phyloP scores from a whole-genome alignment of 176 grass and related monocot species.

The Canna indica region DNA sequence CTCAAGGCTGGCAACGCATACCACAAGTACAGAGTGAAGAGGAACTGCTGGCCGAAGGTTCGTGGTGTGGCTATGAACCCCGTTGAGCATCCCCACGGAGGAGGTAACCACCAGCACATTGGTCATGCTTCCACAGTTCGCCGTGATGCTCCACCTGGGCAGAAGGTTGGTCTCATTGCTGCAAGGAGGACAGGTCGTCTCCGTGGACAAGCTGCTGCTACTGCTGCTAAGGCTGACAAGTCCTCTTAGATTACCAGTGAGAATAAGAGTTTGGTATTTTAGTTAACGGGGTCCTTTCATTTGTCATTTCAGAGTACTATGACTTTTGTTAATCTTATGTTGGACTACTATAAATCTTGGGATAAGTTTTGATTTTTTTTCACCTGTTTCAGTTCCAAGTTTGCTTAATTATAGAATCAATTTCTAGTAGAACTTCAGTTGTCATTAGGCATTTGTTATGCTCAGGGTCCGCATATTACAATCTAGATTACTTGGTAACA shows the following conservation, averaged over 20 bases:
- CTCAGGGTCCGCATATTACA: too few relatives aligned
- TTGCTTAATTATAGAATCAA: too few relatives aligned
- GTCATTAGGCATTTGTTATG: too few relatives aligned
- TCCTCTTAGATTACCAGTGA: neutral
- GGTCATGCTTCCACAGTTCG: slow-evolving; percentile 9
- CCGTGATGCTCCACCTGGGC: slow-evolving; percentile 1
- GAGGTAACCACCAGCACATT: slow-evolving; percentile 6
- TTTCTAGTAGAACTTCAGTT: too few relatives aligned
- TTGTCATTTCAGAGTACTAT: neutral
- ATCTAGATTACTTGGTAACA: too few relatives aligned
- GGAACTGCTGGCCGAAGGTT: slow-evolving; percentile 20
- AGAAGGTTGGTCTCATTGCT: slow-evolving; percentile 16
- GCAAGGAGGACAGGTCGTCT: slow-evolving; percentile 15
- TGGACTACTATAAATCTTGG: too few relatives aligned
- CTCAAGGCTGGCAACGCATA: slow-evolving; percentile 17
- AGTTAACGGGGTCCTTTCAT: neutral
- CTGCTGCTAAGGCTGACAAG: slow-evolving; percentile 1
- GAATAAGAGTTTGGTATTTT: neutral
- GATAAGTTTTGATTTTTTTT: too few relatives aligned
- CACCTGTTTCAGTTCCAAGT: too few relatives aligned
- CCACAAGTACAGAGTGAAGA: slow-evolving; percentile 14
- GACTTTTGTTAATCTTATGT: neutral
- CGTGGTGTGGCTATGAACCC: slow-evolving; percentile 20
- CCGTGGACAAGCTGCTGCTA: slow-evolving; percentile 12
- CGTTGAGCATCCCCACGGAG: slow-evolving; percentile 18